Percentiles rank a stretch among this genome's conserved stretches.
Conservation (phyloP, 805 yeast species). For the Candida manassasensis region DNA sequence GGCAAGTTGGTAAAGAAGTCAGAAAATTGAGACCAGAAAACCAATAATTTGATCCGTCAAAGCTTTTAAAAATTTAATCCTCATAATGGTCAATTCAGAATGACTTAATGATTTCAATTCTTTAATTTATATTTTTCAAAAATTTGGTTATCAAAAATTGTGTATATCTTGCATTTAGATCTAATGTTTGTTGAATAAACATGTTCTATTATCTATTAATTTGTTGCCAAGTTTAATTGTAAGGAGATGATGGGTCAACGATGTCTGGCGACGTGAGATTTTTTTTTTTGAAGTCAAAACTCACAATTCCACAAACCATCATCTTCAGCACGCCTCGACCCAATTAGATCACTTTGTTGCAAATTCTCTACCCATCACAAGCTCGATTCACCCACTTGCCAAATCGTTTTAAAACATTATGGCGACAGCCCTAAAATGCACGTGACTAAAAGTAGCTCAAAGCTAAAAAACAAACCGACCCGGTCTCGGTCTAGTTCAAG, state of each 20-base stretch:
- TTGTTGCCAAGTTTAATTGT: no score
- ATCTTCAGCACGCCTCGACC: no score
- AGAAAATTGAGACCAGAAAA: conserved; percentile 99
- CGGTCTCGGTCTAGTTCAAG: background rate
- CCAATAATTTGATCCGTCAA: conserved; percentile 48
- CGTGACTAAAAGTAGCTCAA: no score
- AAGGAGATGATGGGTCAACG: no score
- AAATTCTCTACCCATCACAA: no score
- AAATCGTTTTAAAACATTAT: no score
- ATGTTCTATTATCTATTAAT: conserved; percentile 15
- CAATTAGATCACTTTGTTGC: no score
- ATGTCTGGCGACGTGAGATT: no score
- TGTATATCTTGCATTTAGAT: conserved; percentile 26
- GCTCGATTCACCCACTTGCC: no score
- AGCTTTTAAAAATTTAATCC: conserved; percentile 1
- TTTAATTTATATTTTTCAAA: conserved; percentile 12
- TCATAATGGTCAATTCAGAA: conserved; percentile 32
- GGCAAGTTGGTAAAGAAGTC: conserved; percentile 99
- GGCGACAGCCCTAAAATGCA: conserved; percentile 1
- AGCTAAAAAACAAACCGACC: background rate
- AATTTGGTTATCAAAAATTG: conserved; percentile 12
- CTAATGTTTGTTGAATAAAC: conserved; percentile 45
- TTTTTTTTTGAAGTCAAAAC: no score
- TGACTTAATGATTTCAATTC: conserved; percentile 31
- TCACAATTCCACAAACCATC: no score